Percentiles rank a stretch among this genome's conserved stretches.
Evolutionary conservation across 345 rosid species (phyloP).

Genomic region (Odontarrhena argentea): DNA sequence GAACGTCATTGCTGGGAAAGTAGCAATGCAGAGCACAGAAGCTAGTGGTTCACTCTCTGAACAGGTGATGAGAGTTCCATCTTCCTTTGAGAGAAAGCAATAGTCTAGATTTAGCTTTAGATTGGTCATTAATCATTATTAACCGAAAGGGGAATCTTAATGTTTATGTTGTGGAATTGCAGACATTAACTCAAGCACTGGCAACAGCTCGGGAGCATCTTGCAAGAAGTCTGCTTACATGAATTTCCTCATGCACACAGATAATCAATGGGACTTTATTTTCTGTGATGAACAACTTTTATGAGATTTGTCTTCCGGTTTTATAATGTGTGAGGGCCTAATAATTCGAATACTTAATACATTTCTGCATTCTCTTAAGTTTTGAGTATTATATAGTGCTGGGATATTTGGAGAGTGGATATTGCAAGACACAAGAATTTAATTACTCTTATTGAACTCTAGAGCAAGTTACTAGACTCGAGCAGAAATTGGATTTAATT

Average conservation of each 20-base stretch:
- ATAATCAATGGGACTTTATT: constrained; percentile 19
- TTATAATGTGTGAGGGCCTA: neutral
- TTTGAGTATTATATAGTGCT: constrained; percentile 3
- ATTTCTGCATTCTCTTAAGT: neutral
- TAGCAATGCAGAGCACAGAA: constrained; percentile 77
- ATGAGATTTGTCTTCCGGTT: constrained; percentile 21
- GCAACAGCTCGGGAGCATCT: constrained; percentile 44
- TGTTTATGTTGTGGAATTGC: constrained; percentile 11
- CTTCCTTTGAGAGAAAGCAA: constrained; percentile 13
- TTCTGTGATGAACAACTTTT: neutral
- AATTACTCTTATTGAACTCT: neutral
- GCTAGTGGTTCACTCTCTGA: constrained; percentile 77
- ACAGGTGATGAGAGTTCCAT: constrained; percentile 55
- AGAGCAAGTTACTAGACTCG: neutral
- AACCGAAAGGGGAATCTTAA: neutral
- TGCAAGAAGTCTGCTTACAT: constrained; percentile 43
- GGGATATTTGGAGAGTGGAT: constrained; percentile 4
- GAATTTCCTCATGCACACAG: constrained; percentile 17
- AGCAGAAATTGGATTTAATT: neutral
- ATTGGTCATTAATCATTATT: neutral
- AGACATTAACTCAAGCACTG: constrained; percentile 45
- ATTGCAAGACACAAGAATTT: constrained; percentile 3
- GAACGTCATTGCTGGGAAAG: constrained; percentile 81
- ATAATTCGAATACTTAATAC: constrained; percentile 14
- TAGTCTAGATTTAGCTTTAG: constrained; percentile 4